These are phyloP conservation scores for Fusarium nodosum DNA, from an alignment of 2,329 filamentous ascomycete genomes.

Conservation along the genomic window DNA sequence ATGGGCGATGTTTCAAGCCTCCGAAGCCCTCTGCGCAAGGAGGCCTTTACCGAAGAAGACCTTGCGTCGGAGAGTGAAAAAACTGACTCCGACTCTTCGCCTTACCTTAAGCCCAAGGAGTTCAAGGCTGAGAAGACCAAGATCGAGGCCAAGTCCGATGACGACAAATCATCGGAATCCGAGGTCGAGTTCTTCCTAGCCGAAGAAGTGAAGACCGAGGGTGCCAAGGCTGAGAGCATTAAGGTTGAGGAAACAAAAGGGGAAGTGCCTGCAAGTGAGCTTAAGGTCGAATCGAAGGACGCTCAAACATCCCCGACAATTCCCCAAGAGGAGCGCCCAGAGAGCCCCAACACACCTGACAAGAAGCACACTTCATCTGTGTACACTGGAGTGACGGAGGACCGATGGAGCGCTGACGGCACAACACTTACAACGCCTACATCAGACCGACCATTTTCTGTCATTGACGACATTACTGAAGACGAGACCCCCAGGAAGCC, in stretches of 20 bases:
- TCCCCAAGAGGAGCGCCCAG: constrained; percentile 42
- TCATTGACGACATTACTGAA: constrained; percentile 50
- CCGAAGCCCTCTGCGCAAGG: constrained; percentile 65
- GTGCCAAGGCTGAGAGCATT: background rate
- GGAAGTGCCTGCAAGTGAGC: constrained; percentile 6
- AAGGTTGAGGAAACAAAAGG: constrained; percentile 8
- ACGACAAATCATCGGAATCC: constrained; percentile 39
- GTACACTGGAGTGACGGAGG: constrained; percentile 56
- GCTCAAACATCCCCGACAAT: constrained; percentile 25
- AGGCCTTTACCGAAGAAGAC: constrained; percentile 60
- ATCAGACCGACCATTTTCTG: constrained; percentile 55
- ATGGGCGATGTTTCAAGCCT: constrained; percentile 70
- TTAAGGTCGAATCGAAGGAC: constrained; percentile 25
- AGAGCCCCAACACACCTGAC: constrained; percentile 50
- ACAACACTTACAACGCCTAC: constrained; percentile 57
- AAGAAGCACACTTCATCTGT: constrained; percentile 57
- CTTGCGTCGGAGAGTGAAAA: constrained; percentile 45
- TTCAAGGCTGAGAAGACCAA: constrained; percentile 42
- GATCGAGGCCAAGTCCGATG: constrained; percentile 17
- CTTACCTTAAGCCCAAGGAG: constrained; percentile 39
- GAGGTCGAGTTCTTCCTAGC: constrained; percentile 43
- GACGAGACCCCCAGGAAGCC: constrained; percentile 53
- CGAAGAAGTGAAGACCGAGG: constrained; percentile 31
- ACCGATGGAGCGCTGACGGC: constrained; percentile 56
- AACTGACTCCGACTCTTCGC: constrained; percentile 38